Base-by-base conservation (phyloP, 2,329 filamentous ascomycete species). In the Fusarium sambucinum region DNA sequence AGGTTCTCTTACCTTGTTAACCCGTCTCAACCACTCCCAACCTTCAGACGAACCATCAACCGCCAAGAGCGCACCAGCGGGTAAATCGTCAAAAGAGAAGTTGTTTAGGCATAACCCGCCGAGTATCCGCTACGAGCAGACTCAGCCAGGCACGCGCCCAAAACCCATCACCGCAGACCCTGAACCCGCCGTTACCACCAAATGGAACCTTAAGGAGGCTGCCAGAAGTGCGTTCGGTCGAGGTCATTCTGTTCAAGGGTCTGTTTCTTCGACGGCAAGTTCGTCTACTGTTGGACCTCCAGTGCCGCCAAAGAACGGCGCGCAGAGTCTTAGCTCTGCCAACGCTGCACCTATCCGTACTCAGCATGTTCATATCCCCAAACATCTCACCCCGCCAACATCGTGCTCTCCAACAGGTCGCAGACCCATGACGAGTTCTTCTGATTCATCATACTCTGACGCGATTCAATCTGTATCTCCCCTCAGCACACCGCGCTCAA, bases 401-500 rank as follows among this genome's bases (percentile, higher is more conserved):
- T 53, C 48, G 19, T 47, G 42, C 16, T 59, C 63, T 2, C 56
- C 60, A 16, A 52, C n/a, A 5, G 35, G 45, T 3, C 60, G 68
- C 44, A 59, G 66, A 46, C 66, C 70, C n/a, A 62, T 60, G 4
- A 72, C 70, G 5, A 78, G 77, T 56, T 79, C 78, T 3, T 79
- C 78, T 2, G 79, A 81, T 1, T 78, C 78, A 10, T 80, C 79
- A 6, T 78, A 76, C 51, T 80, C 77, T 1, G 81, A 82, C 6
- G 79, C 77, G 6, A 73, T 79, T 14, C 78, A 76, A 19, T 78
- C 79, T 8, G 56, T 75, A 0, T 79, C 79, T 2, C 69, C 69
- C 10, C 72, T 76, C 19, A 79, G 79, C 55, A 82, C 81, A 6
- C 81, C 80, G 1, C 75, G 80, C 54, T 79, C 78, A 0, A 81